These are phyloP conservation scores for Oligophagozyma castellii DNA, from an alignment of 1,139 yeast species.

Conservation along the genomic window DNA sequence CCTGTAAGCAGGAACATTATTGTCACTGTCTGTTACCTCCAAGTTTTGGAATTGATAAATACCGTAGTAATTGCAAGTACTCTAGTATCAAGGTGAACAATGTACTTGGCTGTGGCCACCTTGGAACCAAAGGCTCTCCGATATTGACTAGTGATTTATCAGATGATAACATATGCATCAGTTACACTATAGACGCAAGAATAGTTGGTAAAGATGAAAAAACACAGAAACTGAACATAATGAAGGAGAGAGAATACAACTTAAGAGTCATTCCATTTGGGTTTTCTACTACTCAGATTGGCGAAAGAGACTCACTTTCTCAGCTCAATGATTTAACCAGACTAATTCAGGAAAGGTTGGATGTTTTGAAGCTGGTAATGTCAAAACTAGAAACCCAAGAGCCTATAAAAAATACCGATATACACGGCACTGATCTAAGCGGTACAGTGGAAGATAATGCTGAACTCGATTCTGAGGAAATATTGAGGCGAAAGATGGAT, in stretches of 20 bases:
- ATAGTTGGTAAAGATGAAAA: conserved; percentile 16
- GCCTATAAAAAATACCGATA: conserved; percentile 10
- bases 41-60: conserved; percentile 42
- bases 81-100: conserved; percentile 22
- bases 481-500: conserved; percentile 11
- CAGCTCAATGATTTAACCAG: conserved; percentile 9
- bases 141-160: conserved; percentile 26
- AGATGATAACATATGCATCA: conserved; percentile 17
- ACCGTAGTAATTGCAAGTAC: conserved; percentile 22
- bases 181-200: conserved; percentile 21
- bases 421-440: conserved; percentile 13
- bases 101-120: conserved; percentile 29
- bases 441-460: conserved; percentile 10
- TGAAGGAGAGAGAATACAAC: conserved; percentile 20
- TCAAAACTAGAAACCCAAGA: conserved; percentile 9
- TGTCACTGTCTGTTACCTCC: conserved; percentile 52
- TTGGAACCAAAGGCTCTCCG: conserved; percentile 27
- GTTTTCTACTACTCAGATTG: conserved; percentile 14
- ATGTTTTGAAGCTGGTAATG: conserved; percentile 11
- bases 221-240: conserved; percentile 12
- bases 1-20: conserved; percentile 39
- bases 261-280: conserved; percentile 27
- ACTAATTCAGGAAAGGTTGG: conserved; percentile 10
- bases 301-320: conserved; percentile 10
- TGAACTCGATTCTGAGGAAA: conserved; percentile 11